Conservation (phyloP, 2,329 filamentous ascomycete species). For the Ophiostoma ips region DNA sequence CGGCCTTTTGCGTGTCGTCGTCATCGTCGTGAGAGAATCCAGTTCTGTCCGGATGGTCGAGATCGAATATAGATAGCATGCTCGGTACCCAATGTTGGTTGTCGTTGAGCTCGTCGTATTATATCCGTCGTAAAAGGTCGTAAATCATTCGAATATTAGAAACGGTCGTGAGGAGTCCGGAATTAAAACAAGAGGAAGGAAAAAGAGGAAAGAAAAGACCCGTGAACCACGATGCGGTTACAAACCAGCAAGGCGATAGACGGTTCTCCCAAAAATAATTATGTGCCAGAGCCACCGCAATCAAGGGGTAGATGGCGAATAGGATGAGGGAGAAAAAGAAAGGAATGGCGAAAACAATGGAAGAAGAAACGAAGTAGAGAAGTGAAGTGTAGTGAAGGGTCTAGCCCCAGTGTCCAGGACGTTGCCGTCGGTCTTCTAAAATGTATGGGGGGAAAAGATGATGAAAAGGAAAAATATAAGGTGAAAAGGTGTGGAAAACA, state of each 20-base stretch:
- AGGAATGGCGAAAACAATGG: constrained; percentile 12
- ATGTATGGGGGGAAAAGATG: constrained; percentile 11
- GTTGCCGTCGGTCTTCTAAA: constrained; percentile 9
- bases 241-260: not conserved
- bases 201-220: constrained; percentile 13
- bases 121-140: constrained; percentile 11
- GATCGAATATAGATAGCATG: constrained; percentile 6
- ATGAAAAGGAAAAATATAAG: constrained; percentile 12
- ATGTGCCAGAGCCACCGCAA: not conserved
- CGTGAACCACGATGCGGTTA: too few species aligned
- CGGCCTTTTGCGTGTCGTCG: constrained; percentile 1
- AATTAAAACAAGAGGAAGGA: constrained; percentile 11
- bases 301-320: too few species aligned
- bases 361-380: constrained; percentile 2
- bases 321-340: not conserved
- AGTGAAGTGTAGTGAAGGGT: not conserved
- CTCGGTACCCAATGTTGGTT: not conserved
- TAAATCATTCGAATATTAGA: constrained; percentile 10
- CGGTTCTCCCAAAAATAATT: not conserved
- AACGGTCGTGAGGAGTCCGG: too few species aligned
- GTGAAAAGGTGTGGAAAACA: constrained; percentile 13
- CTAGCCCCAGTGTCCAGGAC: not conserved
- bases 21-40: not conserved
- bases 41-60: not conserved
- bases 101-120: constrained; percentile 7